Evolutionary conservation across 1,284 basidiomycete genomes (phyloP).

Genomic region (Sanghuangporus sanghuang): DNA sequence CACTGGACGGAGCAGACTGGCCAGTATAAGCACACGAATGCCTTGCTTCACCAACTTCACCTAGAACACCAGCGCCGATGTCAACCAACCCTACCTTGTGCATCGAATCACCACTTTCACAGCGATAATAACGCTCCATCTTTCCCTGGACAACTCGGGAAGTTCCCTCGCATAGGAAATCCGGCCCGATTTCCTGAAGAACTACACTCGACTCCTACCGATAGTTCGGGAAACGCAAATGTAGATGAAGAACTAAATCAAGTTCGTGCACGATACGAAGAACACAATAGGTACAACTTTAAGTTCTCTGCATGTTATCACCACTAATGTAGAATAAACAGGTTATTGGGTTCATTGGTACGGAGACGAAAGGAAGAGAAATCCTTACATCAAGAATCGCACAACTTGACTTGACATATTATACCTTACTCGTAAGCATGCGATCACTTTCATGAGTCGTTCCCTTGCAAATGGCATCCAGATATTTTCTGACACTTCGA

Average conservation of each 20-base stretch:
- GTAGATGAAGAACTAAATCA: constrained; percentile 20
- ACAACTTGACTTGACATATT: not conserved
- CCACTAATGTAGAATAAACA: not conserved
- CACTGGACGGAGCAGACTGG: constrained; percentile 25
- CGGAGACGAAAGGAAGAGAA: constrained; percentile 9
- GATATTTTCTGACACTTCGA: not conserved
- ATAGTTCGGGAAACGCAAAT: not conserved
- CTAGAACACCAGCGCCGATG: constrained; percentile 54
- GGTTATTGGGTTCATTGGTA: constrained; percentile 12
- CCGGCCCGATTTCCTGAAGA: not conserved
- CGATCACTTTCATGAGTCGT: not conserved
- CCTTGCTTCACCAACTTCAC: constrained; percentile 61
- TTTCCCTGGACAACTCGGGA: constrained; percentile 15
- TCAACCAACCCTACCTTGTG: not conserved
- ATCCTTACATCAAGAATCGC: not conserved
- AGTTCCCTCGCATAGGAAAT: not conserved
- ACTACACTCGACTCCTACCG: not conserved
- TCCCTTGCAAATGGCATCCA: not conserved
- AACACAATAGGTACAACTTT: constrained; percentile 51
- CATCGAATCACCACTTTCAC: not conserved
- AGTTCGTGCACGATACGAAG: constrained; percentile 58
- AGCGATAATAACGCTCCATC: not conserved
- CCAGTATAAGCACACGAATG: constrained; percentile 55
- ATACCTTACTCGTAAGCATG: not conserved
- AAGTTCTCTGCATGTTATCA: not conserved